phyloP scores from a whole-genome alignment of 2,329 filamentous ascomycete species.

The Aspergillus melleus region DNA sequence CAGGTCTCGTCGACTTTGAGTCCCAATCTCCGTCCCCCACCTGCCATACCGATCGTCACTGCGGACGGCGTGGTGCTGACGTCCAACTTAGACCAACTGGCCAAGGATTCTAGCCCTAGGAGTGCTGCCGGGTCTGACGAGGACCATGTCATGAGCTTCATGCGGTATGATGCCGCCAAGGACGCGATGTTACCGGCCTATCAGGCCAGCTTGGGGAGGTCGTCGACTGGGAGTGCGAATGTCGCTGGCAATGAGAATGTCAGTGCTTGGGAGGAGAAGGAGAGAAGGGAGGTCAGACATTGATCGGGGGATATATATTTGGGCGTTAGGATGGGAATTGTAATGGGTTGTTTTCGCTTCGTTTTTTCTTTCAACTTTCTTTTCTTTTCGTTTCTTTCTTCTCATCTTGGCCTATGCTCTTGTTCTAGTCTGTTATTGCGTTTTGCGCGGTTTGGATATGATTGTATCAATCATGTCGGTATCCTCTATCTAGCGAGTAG shows the following conservation, averaged over 20 bases:
- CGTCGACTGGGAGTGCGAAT: neutral
- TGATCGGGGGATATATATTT: neutral
- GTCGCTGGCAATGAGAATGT: neutral
- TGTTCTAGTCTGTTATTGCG: too few relatives aligned
- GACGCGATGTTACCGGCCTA: conserved; percentile 4
- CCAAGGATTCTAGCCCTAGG: neutral
- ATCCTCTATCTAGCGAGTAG: too few relatives aligned
- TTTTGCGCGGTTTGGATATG: too few relatives aligned
- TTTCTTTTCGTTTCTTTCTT: too few relatives aligned
- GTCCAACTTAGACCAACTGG: conserved; percentile 24
- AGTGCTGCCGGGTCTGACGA: neutral
- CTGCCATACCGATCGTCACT: conserved; percentile 20
- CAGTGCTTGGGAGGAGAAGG: neutral
- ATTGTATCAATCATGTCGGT: too few relatives aligned
- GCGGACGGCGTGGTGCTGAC: conserved; percentile 28
- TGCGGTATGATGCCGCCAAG: conserved; percentile 21
- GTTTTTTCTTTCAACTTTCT: too few relatives aligned
- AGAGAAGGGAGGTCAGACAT: neutral
- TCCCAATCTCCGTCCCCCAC: neutral
- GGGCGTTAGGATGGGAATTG: too few relatives aligned
- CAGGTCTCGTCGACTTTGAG: too few relatives aligned
- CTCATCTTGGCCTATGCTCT: too few relatives aligned
- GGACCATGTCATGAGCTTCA: conserved; percentile 28
- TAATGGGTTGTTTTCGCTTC: too few relatives aligned
- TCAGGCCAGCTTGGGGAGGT: neutral